Conservation (phyloP, 2,329 filamentous ascomycete genomes). For the Fusarium subtropicale region DNA sequence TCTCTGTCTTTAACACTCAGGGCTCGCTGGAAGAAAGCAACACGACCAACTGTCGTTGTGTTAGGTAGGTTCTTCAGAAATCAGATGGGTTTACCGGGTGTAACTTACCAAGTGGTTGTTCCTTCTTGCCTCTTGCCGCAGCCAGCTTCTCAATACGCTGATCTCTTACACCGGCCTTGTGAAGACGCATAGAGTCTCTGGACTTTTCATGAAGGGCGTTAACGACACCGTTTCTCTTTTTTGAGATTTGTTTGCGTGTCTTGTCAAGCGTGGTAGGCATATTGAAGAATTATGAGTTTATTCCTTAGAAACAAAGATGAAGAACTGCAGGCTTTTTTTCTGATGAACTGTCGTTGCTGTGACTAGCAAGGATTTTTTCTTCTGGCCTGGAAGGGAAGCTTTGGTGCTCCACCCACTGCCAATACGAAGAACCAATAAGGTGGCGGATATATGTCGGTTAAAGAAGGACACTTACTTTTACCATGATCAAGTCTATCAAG, state of each 20-base stretch:
- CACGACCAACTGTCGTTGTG: constrained; percentile 51
- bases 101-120: constrained; percentile 74
- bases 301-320: constrained; percentile 3
- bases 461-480: constrained; percentile 5
- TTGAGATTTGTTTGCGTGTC: constrained; percentile 87
- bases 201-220: constrained; percentile 88
- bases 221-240: constrained; percentile 82
- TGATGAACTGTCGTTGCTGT: constrained; percentile 12
- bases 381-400: constrained; percentile 17
- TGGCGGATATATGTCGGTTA: constrained; percentile 36
- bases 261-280: constrained; percentile 87
- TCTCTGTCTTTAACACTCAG: constrained; percentile 61
- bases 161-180: constrained; percentile 82
- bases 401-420: constrained; percentile 33
- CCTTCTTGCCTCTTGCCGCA: constrained; percentile 76
- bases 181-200: constrained; percentile 83
- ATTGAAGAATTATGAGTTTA: constrained; percentile 42
- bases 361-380: constrained; percentile 34
- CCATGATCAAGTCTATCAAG: background rate
- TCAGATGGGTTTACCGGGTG: background rate
- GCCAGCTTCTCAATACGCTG: constrained; percentile 82
- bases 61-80: constrained; percentile 27
- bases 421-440: constrained; percentile 1
- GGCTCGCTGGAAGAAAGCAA: constrained; percentile 75
- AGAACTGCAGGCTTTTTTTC: constrained; percentile 11